These are phyloP conservation scores for Ramaria sp. DNA, from an alignment of 768 basidiomycete species.

Conservation along the genomic window DNA sequence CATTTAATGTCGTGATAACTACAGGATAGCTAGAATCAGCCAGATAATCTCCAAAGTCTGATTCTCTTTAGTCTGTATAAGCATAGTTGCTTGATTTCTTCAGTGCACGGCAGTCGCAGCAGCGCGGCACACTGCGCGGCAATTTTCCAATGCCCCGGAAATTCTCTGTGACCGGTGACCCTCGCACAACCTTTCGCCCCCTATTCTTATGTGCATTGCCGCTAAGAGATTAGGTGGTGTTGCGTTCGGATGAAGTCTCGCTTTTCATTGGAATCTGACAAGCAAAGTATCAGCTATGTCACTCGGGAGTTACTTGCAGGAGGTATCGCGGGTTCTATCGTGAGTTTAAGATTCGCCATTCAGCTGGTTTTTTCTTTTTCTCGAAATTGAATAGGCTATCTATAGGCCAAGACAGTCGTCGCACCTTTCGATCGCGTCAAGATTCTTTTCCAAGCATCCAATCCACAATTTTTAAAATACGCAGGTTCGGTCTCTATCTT, in stretches of 20 bases:
- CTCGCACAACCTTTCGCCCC: too few species aligned
- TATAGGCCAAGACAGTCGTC: conserved; percentile 93
- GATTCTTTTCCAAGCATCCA: conserved; percentile 96
- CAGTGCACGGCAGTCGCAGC: too few species aligned
- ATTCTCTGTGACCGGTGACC: too few species aligned
- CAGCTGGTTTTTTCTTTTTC: conserved; percentile 5
- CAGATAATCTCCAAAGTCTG: too few species aligned
- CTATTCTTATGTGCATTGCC: too few species aligned
- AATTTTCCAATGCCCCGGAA: too few species aligned
- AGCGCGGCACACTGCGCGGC: too few species aligned
- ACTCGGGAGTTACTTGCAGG: conserved; percentile 71
- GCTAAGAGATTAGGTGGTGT: neutral
- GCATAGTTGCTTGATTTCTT: too few species aligned
- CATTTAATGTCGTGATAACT: too few species aligned
- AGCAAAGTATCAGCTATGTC: conserved; percentile 46
- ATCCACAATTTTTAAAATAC: conserved; percentile 90
- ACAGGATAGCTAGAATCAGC: too few species aligned
- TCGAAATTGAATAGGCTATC: too few species aligned
- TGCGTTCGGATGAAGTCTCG: conserved; percentile 23
- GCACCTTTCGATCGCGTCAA: conserved; percentile 97
- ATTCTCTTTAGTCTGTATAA: too few species aligned
- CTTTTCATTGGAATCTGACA: conserved; percentile 33
- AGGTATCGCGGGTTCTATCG: conserved; percentile 87
- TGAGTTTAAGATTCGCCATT: conserved; percentile 31
- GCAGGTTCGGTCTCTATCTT: conserved; percentile 47